Evolutionary conservation across 1,284 basidiomycete genomes (phyloP), one percentile per base, ranked within the genome.

Genomic region (Meira nashicola): DNA sequence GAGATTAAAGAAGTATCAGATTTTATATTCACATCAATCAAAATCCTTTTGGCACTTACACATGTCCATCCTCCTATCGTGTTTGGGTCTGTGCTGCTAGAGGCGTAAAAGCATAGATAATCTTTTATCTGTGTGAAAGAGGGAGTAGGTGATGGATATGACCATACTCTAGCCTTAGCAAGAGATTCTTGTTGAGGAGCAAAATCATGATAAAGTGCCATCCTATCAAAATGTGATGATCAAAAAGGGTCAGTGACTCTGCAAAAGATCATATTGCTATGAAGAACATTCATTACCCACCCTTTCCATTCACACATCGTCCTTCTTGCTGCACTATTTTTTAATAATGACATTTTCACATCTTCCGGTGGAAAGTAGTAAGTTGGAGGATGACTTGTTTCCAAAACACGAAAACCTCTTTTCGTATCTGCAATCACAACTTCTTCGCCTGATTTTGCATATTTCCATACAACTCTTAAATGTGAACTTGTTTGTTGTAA

Each of bases 261-360:
- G n/a, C n/a, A n/a, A n/a, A n/a, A n/a, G n/a, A n/a, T n/a, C n/a
- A n/a, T n/a, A n/a, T n/a, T n/a, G n/a, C 39, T 19, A 23, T 11
- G 7, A 55, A 19, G 10, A 12, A 23, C 21, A 15, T 23, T 40
- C 39, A n/a, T 46, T 21, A 23, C 14, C 38, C 23, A 28, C 15
- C 71, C 74, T 60, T 76, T 76, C 74, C 74, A 76, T 51, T 76
- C 74, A 63, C 74, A 76, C 67, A 68, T 64, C 33, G 71, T 76
- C 43, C 62, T 46, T n/a, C 68, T 57, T n/a, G 73, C 63, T 37
- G 64, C 68, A 47, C 68, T 70, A 1, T 59, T 60, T 23, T 59
- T 58, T 48, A 71, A 60, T 19, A 75, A 56, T 23, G 65, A 57
- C 23, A 44, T 59, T 47, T 65, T 62, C 44, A 72, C 68, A 51